Evolutionary conservation across 257 asterid genomes (phyloP).

Genomic region (Ballota nigra): DNA sequence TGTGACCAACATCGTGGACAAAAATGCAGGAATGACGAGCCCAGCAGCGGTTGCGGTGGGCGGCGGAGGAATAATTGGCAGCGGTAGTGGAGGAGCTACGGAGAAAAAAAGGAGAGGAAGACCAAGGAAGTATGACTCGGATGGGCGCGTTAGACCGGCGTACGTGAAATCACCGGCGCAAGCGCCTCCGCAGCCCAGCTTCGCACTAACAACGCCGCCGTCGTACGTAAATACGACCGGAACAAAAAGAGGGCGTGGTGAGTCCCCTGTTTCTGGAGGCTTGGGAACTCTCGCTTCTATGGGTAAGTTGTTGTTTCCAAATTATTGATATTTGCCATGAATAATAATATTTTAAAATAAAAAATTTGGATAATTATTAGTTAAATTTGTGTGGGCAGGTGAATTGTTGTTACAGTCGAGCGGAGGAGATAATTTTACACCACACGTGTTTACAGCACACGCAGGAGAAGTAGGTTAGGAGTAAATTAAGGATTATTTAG

Average conservation of each 20-base stretch:
- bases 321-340: no score
- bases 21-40: constrained; percentile 18
- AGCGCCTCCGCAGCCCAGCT: neutral
- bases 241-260: constrained; percentile 7
- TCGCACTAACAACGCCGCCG: constrained; percentile 2
- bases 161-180: constrained; percentile 2
- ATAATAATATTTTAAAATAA: no score
- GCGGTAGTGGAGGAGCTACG: neutral
- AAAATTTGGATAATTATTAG: no score
- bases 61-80: neutral
- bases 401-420: constrained; percentile 40
- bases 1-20: constrained; percentile 25
- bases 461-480: constrained; percentile 58
- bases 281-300: neutral
- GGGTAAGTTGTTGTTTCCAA: neutral
- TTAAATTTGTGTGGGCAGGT: constrained; percentile 40
- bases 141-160: neutral
- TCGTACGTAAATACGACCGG: neutral
- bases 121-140: constrained; percentile 10
- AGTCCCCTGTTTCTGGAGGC: neutral
- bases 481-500: no score
- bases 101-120: constrained; percentile 12
- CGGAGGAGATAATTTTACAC: constrained; percentile 40
- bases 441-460: constrained; percentile 64
- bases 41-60: neutral